Base-by-base conservation (phyloP, 2,329 filamentous ascomycete genomes). In the Clonostachys rhizophaga region DNA sequence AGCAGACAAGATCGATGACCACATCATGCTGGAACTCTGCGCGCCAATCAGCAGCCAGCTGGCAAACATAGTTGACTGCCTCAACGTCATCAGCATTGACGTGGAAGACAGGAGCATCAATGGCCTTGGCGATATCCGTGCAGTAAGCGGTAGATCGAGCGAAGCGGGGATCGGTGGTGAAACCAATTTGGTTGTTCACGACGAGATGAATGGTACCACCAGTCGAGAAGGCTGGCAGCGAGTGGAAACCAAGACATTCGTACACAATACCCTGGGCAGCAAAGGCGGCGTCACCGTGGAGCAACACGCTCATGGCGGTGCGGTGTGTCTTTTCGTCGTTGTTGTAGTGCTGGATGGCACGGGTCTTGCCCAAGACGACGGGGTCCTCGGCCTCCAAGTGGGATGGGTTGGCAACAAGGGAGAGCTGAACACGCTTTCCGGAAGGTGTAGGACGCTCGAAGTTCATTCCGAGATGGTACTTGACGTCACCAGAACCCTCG, bases 171-270 rank as follows among this genome's bases (percentile, higher is more conserved):
- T 99, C 94, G 17, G 94, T 99, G 46, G 94, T 99, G 79, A 99
- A 99, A 69, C 94, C 94, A 67, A 99, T 97, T 78, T 99, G 94
- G 80, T 99, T 99, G 83, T 99, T 99, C 58, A 97, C 92, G 50
- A 99, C 85, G 55, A 99, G 79, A 72, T 97, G 94, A 59, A 99
- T 89, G 49, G 94, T 97, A 64, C 94, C 94, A 59, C 94, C 94
- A 46, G 94, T 97, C 43, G 94, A 96, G 75, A 96, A 99, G 56
- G 88, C 89, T 33, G 94, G 94, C 40, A 99, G 83, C 46, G 89
- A 87, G 74, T 96, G 88, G 83, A 99, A 96, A 53, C 94, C 94
- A 70, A 99, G 88, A 61, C 91, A 96, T 72, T 99, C 94, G 71
- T 99, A 99, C 52, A 99, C 94, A 51, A 99, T 81, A 75, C 94